A percentile compares a stretch with the other conserved stretches of the same genome.
phyloP scores from a whole-genome alignment of 73 alveolate species.

The Paramecium pentaurelia region DNA sequence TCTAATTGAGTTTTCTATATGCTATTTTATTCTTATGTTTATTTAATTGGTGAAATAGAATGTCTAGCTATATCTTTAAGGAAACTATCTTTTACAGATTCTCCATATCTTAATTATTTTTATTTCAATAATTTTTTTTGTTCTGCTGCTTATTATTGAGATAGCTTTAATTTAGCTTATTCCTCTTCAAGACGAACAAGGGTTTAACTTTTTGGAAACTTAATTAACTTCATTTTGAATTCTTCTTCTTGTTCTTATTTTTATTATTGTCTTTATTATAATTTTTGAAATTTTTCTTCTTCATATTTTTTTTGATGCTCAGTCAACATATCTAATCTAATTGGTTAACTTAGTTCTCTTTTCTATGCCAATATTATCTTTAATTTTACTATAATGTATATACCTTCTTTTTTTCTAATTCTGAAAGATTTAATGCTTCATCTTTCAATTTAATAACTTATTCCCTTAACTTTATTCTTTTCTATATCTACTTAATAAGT shows the following conservation, averaged over 20 bases:
- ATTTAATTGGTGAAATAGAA: not conserved
- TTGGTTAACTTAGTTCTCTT: not conserved
- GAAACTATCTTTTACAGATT: not conserved
- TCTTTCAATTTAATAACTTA: not conserved
- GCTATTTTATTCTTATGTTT: not conserved
- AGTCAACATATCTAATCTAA: not conserved
- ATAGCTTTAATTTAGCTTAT: not conserved
- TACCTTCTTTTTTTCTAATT: not conserved
- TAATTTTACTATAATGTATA: not conserved
- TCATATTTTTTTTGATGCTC: not conserved
- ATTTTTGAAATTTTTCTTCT: not conserved
- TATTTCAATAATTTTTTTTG: not conserved
- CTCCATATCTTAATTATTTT: not conserved
- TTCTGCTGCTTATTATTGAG: not conserved
- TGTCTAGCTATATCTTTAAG: not conserved
- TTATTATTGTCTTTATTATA: not conserved
- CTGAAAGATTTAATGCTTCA: not conserved
- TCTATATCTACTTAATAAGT: not conserved
- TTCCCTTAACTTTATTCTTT: not conserved
- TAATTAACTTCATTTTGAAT: not conserved
- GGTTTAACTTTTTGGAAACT: not conserved
- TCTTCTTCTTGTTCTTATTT: not conserved
- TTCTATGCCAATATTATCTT: not conserved
- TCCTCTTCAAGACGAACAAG: not conserved
- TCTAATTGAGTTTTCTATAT: not conserved